Evolutionary conservation across 768 basidiomycete species (phyloP).

Genomic region (Tremella fuciformis): DNA sequence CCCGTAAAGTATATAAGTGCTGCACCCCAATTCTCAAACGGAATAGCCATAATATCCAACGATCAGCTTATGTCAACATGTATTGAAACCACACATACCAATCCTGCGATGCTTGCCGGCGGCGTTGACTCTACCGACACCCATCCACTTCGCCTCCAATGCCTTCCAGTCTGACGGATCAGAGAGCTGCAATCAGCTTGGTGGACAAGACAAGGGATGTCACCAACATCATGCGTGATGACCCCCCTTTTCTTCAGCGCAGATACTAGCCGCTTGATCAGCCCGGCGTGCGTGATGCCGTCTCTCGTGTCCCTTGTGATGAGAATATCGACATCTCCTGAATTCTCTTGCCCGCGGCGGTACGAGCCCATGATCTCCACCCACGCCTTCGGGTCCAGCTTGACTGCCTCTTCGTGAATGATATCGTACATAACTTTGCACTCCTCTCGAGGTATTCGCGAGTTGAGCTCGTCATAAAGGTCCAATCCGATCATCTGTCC

Average conservation of each 20-base stretch:
- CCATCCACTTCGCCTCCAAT: constrained; percentile 76
- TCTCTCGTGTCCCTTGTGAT: constrained; percentile 73
- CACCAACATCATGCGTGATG: constrained; percentile 64
- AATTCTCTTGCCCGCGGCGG: constrained; percentile 74
- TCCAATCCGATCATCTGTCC: constrained; percentile 47
- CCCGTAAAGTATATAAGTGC: constrained; percentile 88
- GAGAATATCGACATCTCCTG: constrained; percentile 88
- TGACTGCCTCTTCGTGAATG: constrained; percentile 68
- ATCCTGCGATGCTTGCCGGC: constrained; percentile 66
- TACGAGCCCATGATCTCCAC: constrained; percentile 92
- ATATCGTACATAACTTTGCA: constrained; percentile 68
- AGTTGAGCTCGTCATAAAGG: constrained; percentile 67
- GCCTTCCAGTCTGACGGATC: constrained; percentile 65
- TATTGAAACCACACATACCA: constrained; percentile 47
- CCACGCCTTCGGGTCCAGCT: constrained; percentile 67
- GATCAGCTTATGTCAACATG: not conserved
- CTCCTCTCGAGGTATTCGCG: constrained; percentile 79
- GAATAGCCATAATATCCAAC: constrained; percentile 75
- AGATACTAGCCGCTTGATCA: constrained; percentile 62
- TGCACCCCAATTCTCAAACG: constrained; percentile 73
- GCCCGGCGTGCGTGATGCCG: constrained; percentile 69
- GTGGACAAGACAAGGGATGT: not conserved
- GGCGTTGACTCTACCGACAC: constrained; percentile 62
- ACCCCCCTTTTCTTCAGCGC: constrained; percentile 62
- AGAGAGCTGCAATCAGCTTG: constrained; percentile 57